Base-by-base conservation (phyloP, 192 early-diverging fungal genomes). In the Coemansia sp. region DNA sequence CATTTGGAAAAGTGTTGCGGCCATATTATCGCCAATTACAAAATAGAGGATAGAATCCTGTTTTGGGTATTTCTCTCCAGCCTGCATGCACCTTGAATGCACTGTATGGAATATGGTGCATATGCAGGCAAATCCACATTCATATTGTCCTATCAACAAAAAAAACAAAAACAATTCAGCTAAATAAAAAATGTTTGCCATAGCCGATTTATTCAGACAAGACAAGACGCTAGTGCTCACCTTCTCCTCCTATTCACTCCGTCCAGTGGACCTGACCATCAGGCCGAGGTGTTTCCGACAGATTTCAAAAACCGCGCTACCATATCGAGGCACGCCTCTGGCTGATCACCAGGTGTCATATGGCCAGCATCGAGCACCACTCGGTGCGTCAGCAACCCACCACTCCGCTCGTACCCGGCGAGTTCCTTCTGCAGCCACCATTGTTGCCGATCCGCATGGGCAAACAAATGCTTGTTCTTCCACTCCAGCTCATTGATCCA, bases 331-430 rank as follows among this genome's bases (percentile, higher is more conserved):
- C 79, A 82, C 18, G 64, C 74, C 56, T 73, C 58, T 0, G 77
- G 81, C 59, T 90, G 86, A 77, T 94, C 91, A 48, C 84, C 86
- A 2, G 90, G 89, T 3, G 85, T 84, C 68, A 91, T 71, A 71
- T 94, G 92, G 0, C 92, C 92, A 2, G 90, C 90, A n/a, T 84
- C 71, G 57, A 91, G 63, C 10, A 94, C 25, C 42, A 84, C 79
- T 23, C 88, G 83, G 31, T 88, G 74, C 1, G 75, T 72, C 67
- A 94, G 58, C 7, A 84, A 82, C 1, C 65, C 70, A 49, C 77
- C 84, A 29, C 80, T 64, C 8, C 86, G 86, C 42, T 74, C 70
- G 68, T 88, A 94, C 0, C 91, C 91, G 3, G 73, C 87, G 12
- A 82, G 67, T 53, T 76, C 79, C 43, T 70, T 70, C 23, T 55